Conservation (phyloP, 129 eudicot genomes). For the Silybum marianum region DNA sequence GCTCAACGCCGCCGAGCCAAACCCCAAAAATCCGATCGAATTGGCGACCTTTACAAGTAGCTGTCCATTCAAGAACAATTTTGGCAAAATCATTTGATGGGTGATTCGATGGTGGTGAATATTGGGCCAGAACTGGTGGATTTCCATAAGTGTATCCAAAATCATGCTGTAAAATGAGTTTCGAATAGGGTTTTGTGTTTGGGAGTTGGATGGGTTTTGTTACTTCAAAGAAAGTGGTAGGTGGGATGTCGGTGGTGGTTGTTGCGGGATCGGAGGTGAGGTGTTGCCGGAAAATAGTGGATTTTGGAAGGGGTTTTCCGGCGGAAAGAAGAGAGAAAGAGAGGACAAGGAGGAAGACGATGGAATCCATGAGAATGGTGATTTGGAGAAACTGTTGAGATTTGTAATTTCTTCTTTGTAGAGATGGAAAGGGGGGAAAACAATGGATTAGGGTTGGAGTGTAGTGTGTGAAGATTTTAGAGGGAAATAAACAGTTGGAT, state of each 20-base stretch:
- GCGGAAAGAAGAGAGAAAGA: slow-evolving; percentile 38
- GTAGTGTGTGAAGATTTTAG: slow-evolving; percentile 11
- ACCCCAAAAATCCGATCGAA: slow-evolving; percentile 81
- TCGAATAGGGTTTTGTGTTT: slow-evolving; percentile 57
- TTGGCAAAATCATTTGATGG: slow-evolving; percentile 43
- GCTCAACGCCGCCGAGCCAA: slow-evolving; percentile 85
- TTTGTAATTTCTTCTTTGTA: slow-evolving; percentile 13
- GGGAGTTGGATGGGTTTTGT: slow-evolving; percentile 69
- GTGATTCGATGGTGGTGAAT: slow-evolving; percentile 56
- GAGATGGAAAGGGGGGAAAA: slow-evolving; percentile 15
- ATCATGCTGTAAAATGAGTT: slow-evolving; percentile 50
- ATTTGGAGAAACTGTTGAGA: slow-evolving; percentile 11
- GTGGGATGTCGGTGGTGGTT: slow-evolving; percentile 27
- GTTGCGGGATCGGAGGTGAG: slow-evolving; percentile 40
- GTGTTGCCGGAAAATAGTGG: slow-evolving; percentile 44
- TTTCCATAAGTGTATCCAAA: slow-evolving; percentile 63
- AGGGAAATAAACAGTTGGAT: slow-evolving; percentile 9
- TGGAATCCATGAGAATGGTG: slow-evolving; percentile 39
- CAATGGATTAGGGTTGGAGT: slow-evolving; percentile 25
- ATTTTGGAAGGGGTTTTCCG: slow-evolving; percentile 32
- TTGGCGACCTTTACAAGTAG: slow-evolving; percentile 74
- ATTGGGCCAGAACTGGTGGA: slow-evolving; percentile 59
- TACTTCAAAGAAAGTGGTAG: slow-evolving; percentile 71
- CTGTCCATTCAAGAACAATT: slow-evolving; percentile 69
- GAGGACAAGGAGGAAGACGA: slow-evolving; percentile 31